Base-by-base conservation (phyloP, 148 eudicot species). In the Heliamphora exappendiculata region DNA sequence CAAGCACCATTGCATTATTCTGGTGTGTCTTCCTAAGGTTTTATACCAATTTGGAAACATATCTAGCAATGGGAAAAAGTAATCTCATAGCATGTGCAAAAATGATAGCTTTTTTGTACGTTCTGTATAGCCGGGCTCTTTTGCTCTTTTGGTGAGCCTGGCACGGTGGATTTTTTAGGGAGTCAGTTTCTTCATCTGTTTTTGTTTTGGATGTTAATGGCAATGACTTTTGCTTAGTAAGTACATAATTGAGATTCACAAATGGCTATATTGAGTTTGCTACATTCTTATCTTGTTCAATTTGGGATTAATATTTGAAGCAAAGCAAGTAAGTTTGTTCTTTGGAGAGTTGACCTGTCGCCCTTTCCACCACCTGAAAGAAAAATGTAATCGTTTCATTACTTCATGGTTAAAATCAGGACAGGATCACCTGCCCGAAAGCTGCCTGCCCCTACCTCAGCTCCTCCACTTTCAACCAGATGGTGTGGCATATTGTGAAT, bases 1-100 rank as follows among this genome's bases (percentile, higher is more conserved):
- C 76, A 47, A 60, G 91, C 90, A 16, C 92, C 91, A 37, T 84
- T 88, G 80, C 88, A 79, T 7, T 89, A 90, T 75, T 85, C 91
- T 4, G 65, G 81, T 0, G 82, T 81, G 58, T 66, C 80, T 53
- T 76, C 78, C 36, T 59, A 33, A 65, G 3, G 3, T 54, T 33
- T 82, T 81, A 85, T 50, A 55, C 29, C 26, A 8, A 26, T 74
- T 58, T 53, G 22, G 73, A 19, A 24, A 33, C 33, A 7, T 60
- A 5, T 64, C 22, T 17, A 36, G 28, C 55, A 36, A 16, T 16
- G 51, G 51, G 41, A 67, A 41, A 67, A 39, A n/a, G 29, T 0
- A 6, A 67, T 26, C 13, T 44, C 37, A 12, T 22, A 12, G 51
- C 41, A 67, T 22, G 41, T 24, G 33, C 20, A 42, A 13, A 42